Percentiles rank a stretch among this genome's conserved stretches.
Conservation (phyloP, 176 grass and related monocot genomes). For the Raddia guianensis region DNA sequence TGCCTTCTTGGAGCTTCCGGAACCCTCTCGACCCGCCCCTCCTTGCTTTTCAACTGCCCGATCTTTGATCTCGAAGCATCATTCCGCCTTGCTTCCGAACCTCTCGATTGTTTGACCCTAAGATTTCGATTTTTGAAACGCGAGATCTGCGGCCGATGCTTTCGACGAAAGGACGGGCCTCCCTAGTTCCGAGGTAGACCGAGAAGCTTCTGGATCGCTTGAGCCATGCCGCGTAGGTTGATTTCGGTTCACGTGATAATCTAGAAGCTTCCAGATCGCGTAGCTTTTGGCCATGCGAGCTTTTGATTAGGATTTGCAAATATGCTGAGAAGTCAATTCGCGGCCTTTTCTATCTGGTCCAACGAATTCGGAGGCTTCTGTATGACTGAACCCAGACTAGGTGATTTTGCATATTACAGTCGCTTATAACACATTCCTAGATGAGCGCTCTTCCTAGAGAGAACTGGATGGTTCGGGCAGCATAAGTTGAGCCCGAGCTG, state of each 20-base stretch:
- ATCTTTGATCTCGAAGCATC: conserved; percentile 42
- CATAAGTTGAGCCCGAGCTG: background rate
- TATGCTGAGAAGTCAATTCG: conserved; percentile 15
- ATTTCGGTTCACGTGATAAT: background rate
- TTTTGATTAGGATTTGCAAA: background rate
- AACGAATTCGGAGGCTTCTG: background rate
- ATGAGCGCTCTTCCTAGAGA: background rate
- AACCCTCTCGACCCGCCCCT: conserved; percentile 22
- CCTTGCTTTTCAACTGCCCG: background rate
- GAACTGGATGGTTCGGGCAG: background rate
- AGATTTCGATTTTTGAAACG: background rate
- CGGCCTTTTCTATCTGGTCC: background rate
- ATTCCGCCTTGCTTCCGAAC: background rate
- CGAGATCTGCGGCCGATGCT: background rate
- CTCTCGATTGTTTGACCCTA: background rate
- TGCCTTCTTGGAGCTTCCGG: background rate
- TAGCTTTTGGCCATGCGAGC: background rate
- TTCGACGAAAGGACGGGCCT: background rate
- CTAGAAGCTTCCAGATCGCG: conserved; percentile 29
- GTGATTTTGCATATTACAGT: background rate
- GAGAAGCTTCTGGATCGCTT: background rate
- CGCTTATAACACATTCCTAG: background rate
- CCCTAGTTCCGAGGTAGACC: conserved; percentile 16
- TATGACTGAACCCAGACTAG: background rate
- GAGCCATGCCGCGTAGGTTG: background rate